These are phyloP conservation scores for Mycena amicta DNA, from an alignment of 768 basidiomycete species.

Conservation along the genomic window DNA sequence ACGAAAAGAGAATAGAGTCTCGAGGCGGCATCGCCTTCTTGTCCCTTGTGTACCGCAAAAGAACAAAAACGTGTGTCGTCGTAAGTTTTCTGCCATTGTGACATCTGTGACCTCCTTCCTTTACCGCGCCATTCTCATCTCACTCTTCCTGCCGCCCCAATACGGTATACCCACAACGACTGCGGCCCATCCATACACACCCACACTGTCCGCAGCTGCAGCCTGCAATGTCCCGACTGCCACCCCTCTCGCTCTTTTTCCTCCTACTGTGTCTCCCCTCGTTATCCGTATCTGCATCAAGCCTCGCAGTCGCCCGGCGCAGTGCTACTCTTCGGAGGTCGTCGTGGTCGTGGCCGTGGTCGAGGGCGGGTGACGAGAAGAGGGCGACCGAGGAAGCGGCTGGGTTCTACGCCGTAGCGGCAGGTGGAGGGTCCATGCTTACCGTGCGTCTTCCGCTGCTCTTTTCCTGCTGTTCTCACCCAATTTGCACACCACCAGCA, in stretches of 20 bases:
- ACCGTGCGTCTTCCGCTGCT: constrained; percentile 74
- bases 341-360: constrained; percentile 13
- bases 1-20: too few relatives aligned
- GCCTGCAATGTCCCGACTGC: background rate
- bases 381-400: constrained; percentile 39
- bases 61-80: too few relatives aligned
- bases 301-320: background rate
- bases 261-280: constrained; percentile 26
- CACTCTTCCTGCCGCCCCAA: background rate
- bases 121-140: too few relatives aligned
- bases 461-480: too few relatives aligned
- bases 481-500: constrained; percentile 46
- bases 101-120: background rate
- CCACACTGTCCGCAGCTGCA: background rate
- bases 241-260: constrained; percentile 13
- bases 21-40: too few relatives aligned
- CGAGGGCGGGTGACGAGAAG: constrained; percentile 17
- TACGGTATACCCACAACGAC: background rate
- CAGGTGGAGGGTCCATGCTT: constrained; percentile 66
- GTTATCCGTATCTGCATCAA: constrained; percentile 12
- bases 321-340: background rate
- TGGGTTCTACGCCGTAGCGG: constrained; percentile 63
- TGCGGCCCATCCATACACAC: background rate
- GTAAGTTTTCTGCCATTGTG: too few relatives aligned
- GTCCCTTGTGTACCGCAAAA: too few relatives aligned